Evolutionary conservation across 352 stramenopile genomes (phyloP).

Genomic region (Pythium brachiatum): DNA sequence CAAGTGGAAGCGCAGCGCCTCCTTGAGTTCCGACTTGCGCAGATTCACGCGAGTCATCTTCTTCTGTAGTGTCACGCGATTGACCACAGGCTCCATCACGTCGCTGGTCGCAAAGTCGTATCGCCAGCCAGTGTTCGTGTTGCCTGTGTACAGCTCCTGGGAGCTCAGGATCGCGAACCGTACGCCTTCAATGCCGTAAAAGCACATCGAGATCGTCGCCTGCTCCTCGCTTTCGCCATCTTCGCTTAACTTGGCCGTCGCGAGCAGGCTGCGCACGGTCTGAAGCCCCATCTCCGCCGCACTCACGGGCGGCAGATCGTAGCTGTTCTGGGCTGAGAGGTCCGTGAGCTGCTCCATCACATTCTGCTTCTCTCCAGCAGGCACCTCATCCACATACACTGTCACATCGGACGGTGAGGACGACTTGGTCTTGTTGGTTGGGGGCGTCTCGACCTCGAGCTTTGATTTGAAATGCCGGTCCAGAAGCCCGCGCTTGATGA

Average conservation of each 20-base stretch:
- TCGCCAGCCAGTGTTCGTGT: slow-evolving; percentile 74
- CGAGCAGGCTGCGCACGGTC: slow-evolving; percentile 54
- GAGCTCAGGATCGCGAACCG: slow-evolving; percentile 72
- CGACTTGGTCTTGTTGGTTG: slow-evolving; percentile 29
- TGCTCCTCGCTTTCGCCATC: neutral
- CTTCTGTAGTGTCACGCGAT: slow-evolving; percentile 62
- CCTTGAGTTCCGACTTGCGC: slow-evolving; percentile 52
- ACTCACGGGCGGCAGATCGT: slow-evolving; percentile 81
- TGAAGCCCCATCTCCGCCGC: slow-evolving; percentile 64
- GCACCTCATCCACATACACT: slow-evolving; percentile 20
- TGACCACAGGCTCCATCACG: slow-evolving; percentile 63
- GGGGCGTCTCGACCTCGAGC: slow-evolving; percentile 48
- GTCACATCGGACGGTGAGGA: slow-evolving; percentile 5
- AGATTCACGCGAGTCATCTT: slow-evolving; percentile 37
- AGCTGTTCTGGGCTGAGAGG: slow-evolving; percentile 78
- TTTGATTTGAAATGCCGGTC: slow-evolving; percentile 73
- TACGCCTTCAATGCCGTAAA: slow-evolving; percentile 72
- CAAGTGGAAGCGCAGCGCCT: slow-evolving; percentile 74
- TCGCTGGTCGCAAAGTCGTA: slow-evolving; percentile 81
- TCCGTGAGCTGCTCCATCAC: slow-evolving; percentile 35
- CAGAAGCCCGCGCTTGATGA: slow-evolving; percentile 65
- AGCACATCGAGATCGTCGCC: slow-evolving; percentile 63
- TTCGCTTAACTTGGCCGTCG: neutral
- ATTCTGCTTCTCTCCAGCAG: neutral
- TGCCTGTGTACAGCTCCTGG: slow-evolving; percentile 77